These are phyloP conservation scores for Neurospora sp. DNA, from an alignment of 495 filamentous ascomycete genomes.

Conservation along the genomic window DNA sequence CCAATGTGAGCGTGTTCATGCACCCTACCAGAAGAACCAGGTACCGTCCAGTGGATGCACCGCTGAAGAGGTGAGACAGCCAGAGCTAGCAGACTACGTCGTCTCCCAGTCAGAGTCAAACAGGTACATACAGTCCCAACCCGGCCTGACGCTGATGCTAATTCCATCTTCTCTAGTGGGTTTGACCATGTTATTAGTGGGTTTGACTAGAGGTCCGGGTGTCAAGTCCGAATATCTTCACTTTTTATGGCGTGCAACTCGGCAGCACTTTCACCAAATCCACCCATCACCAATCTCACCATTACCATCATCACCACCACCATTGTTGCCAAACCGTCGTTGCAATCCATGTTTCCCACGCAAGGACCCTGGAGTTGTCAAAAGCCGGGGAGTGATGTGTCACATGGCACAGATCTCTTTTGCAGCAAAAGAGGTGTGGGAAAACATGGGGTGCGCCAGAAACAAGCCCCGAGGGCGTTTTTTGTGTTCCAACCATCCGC, in stretches of 20 bases:
- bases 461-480: slow-evolving; percentile 15
- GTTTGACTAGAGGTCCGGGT: background rate
- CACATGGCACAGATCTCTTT: slow-evolving; percentile 29
- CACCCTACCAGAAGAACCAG: background rate
- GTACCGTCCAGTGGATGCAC: background rate
- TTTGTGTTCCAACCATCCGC: slow-evolving; percentile 16
- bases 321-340: background rate
- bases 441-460: slow-evolving; percentile 16
- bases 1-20: background rate
- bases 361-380: slow-evolving; percentile 10
- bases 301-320: background rate
- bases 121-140: background rate
- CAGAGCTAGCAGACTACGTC: background rate
- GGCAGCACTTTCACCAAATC: background rate
- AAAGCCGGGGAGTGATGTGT: slow-evolving; percentile 26
- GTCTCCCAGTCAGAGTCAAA: background rate
- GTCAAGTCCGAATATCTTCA: background rate
- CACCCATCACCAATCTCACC: background rate
- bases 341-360: background rate
- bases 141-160: background rate
- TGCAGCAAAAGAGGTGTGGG: slow-evolving; percentile 15
- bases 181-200: background rate
- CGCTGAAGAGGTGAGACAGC: background rate
- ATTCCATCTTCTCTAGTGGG: background rate
- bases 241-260: background rate